Evolutionary conservation across 805 yeast genomes (phyloP).

Genomic region (Candida caryicola): DNA sequence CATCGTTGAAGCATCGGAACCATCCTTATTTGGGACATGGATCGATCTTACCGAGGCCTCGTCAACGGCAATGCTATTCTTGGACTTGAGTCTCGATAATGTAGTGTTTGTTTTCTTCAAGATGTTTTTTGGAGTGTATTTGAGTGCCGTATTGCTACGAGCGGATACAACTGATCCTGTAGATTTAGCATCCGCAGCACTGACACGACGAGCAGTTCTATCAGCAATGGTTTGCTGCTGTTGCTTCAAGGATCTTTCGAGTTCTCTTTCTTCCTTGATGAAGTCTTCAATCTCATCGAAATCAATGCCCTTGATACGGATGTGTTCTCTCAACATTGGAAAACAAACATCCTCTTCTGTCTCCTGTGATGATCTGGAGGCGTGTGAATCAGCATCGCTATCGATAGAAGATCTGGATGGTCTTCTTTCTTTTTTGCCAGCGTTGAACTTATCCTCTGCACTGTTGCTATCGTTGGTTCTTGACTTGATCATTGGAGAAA

Average conservation of each 20-base stretch:
- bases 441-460: constrained; percentile 5
- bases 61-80: constrained; percentile 1
- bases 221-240: constrained; percentile 11
- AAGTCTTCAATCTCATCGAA: constrained; percentile 88
- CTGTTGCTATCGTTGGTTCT: constrained; percentile 16
- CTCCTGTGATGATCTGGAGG: constrained; percentile 78
- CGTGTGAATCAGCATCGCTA: constrained; percentile 68
- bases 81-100: neutral
- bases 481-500: constrained; percentile 27
- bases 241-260: constrained; percentile 26
- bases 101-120: constrained; percentile 13
- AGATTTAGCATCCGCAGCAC: constrained; percentile 9
- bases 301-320: constrained; percentile 72
- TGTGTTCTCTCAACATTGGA: constrained; percentile 74
- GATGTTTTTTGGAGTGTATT: constrained; percentile 55
- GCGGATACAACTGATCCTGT: constrained; percentile 36
- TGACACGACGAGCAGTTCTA: constrained; percentile 4
- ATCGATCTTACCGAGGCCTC: constrained; percentile 3
- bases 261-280: constrained; percentile 57
- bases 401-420: constrained; percentile 44
- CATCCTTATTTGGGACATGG: constrained; percentile 4
- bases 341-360: constrained; percentile 98
- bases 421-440: constrained; percentile 29
- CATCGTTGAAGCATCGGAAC: constrained; percentile 21
- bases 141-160: constrained; percentile 53